These are phyloP conservation scores for Pseudogymnoascus sp. DNA, from an alignment of 2,329 filamentous ascomycete species.

Conservation along the genomic window DNA sequence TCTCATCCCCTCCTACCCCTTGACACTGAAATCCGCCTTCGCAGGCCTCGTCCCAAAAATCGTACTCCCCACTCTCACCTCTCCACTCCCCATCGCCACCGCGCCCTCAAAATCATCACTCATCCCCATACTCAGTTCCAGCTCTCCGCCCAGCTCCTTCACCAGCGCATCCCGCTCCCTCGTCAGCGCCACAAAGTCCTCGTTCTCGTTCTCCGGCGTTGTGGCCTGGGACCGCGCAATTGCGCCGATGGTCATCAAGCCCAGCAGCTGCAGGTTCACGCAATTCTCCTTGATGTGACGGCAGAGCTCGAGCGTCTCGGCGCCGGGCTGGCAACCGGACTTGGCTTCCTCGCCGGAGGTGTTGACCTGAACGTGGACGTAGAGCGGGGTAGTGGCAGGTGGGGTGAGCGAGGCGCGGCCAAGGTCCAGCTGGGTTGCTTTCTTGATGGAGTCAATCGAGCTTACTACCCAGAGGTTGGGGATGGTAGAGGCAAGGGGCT, in stretches of 20 bases:
- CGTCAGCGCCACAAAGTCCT: conserved; percentile 68
- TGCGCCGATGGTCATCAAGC: conserved; percentile 95
- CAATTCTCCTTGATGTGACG: conserved; percentile 61
- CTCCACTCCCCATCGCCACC: conserved; percentile 70
- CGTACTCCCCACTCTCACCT: conserved; percentile 86
- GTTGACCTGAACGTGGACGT: conserved; percentile 87
- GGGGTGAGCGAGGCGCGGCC: conserved; percentile 52
- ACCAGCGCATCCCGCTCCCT: conserved; percentile 64
- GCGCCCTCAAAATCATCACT: conserved; percentile 92
- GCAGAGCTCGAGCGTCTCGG: conserved; percentile 56
- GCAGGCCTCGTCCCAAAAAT: conserved; percentile 81
- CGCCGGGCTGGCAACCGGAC: conserved; percentile 65
- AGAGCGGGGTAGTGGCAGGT: conserved; percentile 26
- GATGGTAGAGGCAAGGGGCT: conserved; percentile 69
- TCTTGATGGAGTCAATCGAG: conserved; percentile 80
- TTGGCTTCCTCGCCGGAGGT: conserved; percentile 84
- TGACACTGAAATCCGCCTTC: conserved; percentile 69
- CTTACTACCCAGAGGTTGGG: conserved; percentile 88
- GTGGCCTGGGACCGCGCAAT: conserved; percentile 75
- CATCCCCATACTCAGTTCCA: conserved; percentile 98
- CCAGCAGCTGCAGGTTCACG: conserved; percentile 63
- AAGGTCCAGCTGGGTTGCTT: conserved; percentile 72
- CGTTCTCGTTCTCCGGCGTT: conserved; percentile 72
- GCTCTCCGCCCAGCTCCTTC: conserved; percentile 48
- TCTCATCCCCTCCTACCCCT: conserved; percentile 20